Evolutionary conservation across 345 rosid genomes (phyloP).

Genomic region (Murraya paniculata): DNA sequence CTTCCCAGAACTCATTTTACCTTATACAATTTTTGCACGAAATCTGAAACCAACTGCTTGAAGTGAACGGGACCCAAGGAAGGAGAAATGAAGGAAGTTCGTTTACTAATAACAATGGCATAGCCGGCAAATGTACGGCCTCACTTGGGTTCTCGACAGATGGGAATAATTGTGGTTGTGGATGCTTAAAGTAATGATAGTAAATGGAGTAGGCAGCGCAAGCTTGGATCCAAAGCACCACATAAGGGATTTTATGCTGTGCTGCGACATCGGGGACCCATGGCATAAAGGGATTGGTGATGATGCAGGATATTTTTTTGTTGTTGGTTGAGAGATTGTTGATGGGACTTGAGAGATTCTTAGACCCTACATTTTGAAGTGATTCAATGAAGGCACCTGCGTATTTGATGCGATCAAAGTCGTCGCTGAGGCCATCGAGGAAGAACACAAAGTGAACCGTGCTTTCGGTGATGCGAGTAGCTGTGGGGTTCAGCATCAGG

Average conservation of each 20-base stretch:
- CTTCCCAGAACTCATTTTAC: conserved; percentile 53
- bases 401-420: conserved; percentile 31
- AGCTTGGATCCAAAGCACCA: conserved; percentile 60
- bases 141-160: conserved; percentile 23
- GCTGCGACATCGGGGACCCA: conserved; percentile 48
- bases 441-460: conserved; percentile 37
- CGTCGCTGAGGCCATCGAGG: conserved; percentile 45
- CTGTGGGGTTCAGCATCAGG: conserved; percentile 19
- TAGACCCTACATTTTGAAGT: conserved; percentile 26
- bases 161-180: conserved; percentile 28
- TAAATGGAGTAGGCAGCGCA: conserved; percentile 40
- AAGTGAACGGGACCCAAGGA: conserved; percentile 21
- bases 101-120: conserved; percentile 33
- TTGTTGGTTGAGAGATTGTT: conserved; percentile 5
- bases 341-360: conserved; percentile 36
- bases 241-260: conserved; percentile 41
- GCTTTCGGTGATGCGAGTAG: background rate
- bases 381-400: conserved; percentile 14
- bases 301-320: conserved; percentile 29
- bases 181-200: conserved; percentile 37
- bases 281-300: conserved; percentile 44
- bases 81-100: conserved; percentile 53
- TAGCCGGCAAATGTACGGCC: conserved; percentile 33
- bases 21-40: conserved; percentile 28
- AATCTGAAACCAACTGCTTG: conserved; percentile 13